Percentiles rank a stretch among this genome's conserved stretches.
phyloP scores from a whole-genome alignment of 257 asterid species.

The Jacaranda copaia region DNA sequence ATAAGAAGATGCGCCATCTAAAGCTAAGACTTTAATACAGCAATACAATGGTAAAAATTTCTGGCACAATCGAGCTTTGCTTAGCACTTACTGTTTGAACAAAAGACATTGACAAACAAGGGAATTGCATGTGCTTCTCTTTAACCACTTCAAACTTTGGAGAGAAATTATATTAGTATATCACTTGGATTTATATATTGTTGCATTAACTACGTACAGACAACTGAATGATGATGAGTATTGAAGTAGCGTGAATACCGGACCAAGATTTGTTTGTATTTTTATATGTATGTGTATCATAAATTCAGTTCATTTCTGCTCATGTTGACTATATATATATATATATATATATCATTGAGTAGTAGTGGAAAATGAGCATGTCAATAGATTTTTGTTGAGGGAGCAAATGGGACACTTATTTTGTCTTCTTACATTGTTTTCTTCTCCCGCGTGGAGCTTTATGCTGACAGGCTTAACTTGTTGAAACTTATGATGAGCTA shows the following conservation, averaged over 20 bases:
- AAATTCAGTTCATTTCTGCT: slow-evolving; percentile 30
- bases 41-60: slow-evolving; percentile 15
- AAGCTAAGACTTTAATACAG: slow-evolving; percentile 30
- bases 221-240: slow-evolving; percentile 25
- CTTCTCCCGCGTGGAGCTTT: slow-evolving; percentile 25
- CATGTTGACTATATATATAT: slow-evolving; percentile 47
- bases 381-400: slow-evolving; percentile 37
- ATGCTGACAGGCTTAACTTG: slow-evolving; percentile 10
- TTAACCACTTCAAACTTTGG: too few relatives aligned
- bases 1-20: slow-evolving; percentile 35
- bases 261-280: slow-evolving; percentile 36
- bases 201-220: background rate
- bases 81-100: background rate
- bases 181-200: too few relatives aligned
- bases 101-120: slow-evolving; percentile 42
- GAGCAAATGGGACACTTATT: slow-evolving; percentile 29
- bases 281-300: background rate
- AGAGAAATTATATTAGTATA: too few relatives aligned
- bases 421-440: slow-evolving; percentile 37
- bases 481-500: background rate
- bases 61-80: slow-evolving; percentile 28
- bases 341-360: too few relatives aligned
- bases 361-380: slow-evolving; percentile 29
- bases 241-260: slow-evolving; percentile 56
- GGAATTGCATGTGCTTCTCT: slow-evolving; percentile 30